Conservation (phyloP, 225 moss, liverwort and hornwort genomes). For the Climacium dendroides region DNA sequence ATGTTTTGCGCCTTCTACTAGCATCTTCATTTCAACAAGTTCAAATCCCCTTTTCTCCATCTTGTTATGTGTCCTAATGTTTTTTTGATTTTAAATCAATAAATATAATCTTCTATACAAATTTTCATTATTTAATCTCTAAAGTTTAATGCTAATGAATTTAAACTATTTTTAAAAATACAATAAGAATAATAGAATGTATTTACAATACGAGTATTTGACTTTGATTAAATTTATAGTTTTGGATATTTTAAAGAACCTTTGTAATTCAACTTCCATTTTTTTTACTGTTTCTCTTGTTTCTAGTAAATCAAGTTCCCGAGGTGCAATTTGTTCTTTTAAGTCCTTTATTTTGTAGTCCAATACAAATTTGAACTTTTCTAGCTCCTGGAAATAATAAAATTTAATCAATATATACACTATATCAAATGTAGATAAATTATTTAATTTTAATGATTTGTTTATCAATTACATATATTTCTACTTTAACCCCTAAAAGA, state of each 20-base stretch:
- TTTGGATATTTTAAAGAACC: constrained; percentile 2
- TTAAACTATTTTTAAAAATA: not conserved
- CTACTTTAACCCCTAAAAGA: not conserved
- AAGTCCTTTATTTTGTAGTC: constrained; percentile 84
- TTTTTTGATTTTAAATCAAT: not conserved
- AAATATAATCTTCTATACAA: not conserved
- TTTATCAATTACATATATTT: not conserved
- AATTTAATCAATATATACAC: not conserved
- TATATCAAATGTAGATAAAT: not conserved
- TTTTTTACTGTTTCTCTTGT: constrained; percentile 48
- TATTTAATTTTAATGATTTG: accelerated
- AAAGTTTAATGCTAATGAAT: not conserved
- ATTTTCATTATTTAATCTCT: not conserved
- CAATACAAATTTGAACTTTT: constrained; percentile 88
- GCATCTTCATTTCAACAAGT: constrained; percentile 36
- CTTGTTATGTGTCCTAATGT: constrained; percentile 27
- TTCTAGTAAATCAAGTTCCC: constrained; percentile 58
- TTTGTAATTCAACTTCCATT: constrained; percentile 74
- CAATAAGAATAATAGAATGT: too few relatives aligned
- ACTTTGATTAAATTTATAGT: not conserved
- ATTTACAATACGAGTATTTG: not conserved
- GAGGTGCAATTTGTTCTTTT: constrained; percentile 59
- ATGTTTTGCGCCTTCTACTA: constrained; percentile 39
- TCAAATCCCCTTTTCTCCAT: constrained; percentile 44
- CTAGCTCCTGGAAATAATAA: constrained; percentile 33